These are phyloP conservation scores for Ophiocordyceps camponoti-floridani DNA, from an alignment of 2,329 filamentous ascomycete species.

Conservation along the genomic window DNA sequence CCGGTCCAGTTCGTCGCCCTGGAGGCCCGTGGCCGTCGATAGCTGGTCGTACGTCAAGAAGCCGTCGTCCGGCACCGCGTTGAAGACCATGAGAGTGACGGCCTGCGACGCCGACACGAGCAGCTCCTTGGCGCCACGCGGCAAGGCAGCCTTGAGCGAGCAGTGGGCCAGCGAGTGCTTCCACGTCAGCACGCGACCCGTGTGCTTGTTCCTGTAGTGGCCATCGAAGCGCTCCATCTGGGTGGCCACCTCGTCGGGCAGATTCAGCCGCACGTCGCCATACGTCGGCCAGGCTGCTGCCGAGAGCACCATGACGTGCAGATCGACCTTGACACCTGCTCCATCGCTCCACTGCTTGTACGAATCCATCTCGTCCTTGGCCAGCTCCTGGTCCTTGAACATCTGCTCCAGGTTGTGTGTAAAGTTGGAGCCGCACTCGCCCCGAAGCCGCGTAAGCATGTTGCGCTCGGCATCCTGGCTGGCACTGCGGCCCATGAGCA, in stretches of 20 bases:
- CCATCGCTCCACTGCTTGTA: constrained; percentile 52
- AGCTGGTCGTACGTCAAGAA: constrained; percentile 63
- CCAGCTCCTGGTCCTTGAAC: constrained; percentile 96
- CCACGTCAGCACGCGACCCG: constrained; percentile 72
- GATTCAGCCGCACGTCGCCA: constrained; percentile 49
- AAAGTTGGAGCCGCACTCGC: constrained; percentile 83
- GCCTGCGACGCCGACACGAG: constrained; percentile 87
- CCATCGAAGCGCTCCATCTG: constrained; percentile 66
- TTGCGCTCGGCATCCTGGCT: constrained; percentile 90
- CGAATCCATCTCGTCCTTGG: constrained; percentile 78
- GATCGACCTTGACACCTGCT: constrained; percentile 30
- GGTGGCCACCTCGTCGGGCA: constrained; percentile 59
- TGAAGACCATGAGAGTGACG: constrained; percentile 80
- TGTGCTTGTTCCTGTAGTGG: constrained; percentile 83
- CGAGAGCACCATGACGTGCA: constrained; percentile 81
- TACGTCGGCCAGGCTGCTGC: constrained; percentile 88
- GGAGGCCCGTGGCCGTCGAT: constrained; percentile 53
- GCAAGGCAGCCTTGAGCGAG: constrained; percentile 64
- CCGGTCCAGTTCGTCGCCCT: constrained; percentile 62
- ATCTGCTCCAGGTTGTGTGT: constrained; percentile 97
- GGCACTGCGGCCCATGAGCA: constrained; percentile 83
- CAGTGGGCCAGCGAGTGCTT: constrained; percentile 89
- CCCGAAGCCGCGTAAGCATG: constrained; percentile 83
- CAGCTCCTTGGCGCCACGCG: constrained; percentile 68
- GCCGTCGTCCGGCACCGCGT: constrained; percentile 40